These are phyloP conservation scores for Diaporthe caulivora DNA, from an alignment of 2,329 filamentous ascomycete genomes.

Conservation along the genomic window DNA sequence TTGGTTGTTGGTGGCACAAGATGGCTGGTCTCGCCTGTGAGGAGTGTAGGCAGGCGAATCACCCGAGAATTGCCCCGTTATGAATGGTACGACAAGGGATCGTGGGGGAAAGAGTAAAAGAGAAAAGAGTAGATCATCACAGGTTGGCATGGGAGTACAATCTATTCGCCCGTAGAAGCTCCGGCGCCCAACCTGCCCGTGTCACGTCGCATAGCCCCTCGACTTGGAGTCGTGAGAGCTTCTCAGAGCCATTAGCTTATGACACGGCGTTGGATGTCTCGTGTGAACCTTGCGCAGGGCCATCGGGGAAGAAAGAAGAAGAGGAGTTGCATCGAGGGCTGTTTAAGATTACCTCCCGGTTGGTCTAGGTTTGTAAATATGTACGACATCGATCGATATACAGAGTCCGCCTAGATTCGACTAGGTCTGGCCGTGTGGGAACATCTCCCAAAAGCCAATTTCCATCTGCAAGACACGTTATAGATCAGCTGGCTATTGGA, in stretches of 20 bases:
- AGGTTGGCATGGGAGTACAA: background rate
- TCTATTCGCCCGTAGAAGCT: background rate
- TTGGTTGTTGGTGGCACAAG: background rate
- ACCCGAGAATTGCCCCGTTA: background rate
- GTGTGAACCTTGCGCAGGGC: background rate
- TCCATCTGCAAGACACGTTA: slow-evolving; percentile 70
- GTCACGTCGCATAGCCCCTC: background rate
- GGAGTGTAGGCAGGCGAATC: background rate
- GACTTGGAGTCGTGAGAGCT: background rate
- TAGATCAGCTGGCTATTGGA: slow-evolving; percentile 41
- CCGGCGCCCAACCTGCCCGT: background rate
- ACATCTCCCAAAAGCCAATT: slow-evolving; percentile 81
- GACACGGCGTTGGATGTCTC: background rate
- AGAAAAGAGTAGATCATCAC: background rate
- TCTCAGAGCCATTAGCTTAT: background rate
- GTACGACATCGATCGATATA: slow-evolving; percentile 6
- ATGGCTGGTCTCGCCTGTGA: background rate
- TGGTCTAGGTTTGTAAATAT: background rate
- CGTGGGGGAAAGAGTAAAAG: no score
- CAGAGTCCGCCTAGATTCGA: background rate
- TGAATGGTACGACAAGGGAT: background rate
- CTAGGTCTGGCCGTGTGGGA: slow-evolving; percentile 36
- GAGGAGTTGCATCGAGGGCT: background rate
- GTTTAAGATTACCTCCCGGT: background rate
- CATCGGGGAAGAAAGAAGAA: background rate